Evolutionary conservation across 306 rosid species (phyloP).

Genomic region (Prunus salicina): DNA sequence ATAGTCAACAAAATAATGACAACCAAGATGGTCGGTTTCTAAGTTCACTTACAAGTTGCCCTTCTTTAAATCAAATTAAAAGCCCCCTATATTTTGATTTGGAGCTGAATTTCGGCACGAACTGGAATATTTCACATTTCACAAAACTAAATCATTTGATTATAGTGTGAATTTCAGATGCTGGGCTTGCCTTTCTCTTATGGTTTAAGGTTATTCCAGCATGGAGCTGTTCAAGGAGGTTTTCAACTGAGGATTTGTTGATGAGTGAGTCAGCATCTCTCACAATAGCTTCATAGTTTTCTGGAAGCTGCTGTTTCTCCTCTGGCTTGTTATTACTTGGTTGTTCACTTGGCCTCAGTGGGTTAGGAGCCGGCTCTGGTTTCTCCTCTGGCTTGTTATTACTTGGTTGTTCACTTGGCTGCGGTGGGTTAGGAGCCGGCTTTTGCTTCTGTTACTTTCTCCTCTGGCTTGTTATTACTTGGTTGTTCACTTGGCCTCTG

Average conservation of each 20-base stretch:
- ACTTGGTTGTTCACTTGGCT: too few relatives aligned
- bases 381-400: too few relatives aligned
- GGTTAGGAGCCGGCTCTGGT: too few relatives aligned
- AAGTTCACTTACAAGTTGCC: not conserved
- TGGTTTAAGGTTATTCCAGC: conserved; percentile 34
- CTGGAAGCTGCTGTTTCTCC: not conserved
- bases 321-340: too few relatives aligned
- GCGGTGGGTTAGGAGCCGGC: too few relatives aligned
- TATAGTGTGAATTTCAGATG: not conserved
- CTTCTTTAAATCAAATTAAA: too few relatives aligned
- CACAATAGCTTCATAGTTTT: conserved; percentile 18
- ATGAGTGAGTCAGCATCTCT: conserved; percentile 28
- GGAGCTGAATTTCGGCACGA: not conserved
- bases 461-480: not conserved
- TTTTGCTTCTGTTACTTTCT: not conserved
- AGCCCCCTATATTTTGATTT: not conserved
- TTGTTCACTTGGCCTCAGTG: too few relatives aligned
- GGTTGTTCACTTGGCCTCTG: not conserved
- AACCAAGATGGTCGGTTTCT: not conserved
- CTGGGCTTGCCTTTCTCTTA: conserved; percentile 26
- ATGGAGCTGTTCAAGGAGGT: conserved; percentile 18
- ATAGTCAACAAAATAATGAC: not conserved
- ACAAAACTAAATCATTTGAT: too few relatives aligned
- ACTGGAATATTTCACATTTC: not conserved
- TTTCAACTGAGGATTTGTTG: conserved; percentile 16